Evolutionary conservation across 768 basidiomycete species (phyloP).

Genomic region (Suillus discolor): DNA sequence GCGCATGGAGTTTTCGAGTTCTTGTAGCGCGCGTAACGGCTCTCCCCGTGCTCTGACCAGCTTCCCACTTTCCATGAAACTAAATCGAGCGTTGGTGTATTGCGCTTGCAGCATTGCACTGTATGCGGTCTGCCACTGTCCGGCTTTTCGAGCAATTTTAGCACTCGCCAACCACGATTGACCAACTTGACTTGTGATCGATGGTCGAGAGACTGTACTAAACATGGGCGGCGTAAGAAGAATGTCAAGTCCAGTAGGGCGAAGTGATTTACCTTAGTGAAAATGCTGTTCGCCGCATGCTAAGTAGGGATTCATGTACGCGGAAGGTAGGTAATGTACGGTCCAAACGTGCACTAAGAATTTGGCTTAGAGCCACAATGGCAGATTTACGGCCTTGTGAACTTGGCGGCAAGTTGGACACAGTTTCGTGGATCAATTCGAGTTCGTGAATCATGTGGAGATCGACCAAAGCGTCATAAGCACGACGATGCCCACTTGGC

Average conservation of each 20-base stretch:
- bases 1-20: constrained; percentile 76
- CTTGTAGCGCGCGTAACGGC: constrained; percentile 81
- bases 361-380: constrained; percentile 40
- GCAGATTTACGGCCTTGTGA: constrained; percentile 41
- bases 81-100: constrained; percentile 67
- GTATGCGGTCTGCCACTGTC: constrained; percentile 96
- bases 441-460: constrained; percentile 88
- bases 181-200: constrained; percentile 65
- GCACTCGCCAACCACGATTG: constrained; percentile 89
- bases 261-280: constrained; percentile 55
- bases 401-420: constrained; percentile 40
- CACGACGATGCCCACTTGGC: constrained; percentile 76
- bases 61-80: constrained; percentile 91
- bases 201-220: constrained; percentile 31
- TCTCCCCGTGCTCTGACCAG: constrained; percentile 80
- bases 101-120: constrained; percentile 92
- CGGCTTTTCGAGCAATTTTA: constrained; percentile 95
- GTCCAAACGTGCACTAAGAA: constrained; percentile 67
- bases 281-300: constrained; percentile 87
- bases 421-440: constrained; percentile 59
- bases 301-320: constrained; percentile 84
- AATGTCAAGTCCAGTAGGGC: background rate
- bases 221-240: background rate
- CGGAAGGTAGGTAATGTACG: constrained; percentile 87
- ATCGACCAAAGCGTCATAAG: constrained; percentile 84